phyloP scores from a whole-genome alignment of 495 filamentous ascomycete species.

The Lasiosphaeria ovina region DNA sequence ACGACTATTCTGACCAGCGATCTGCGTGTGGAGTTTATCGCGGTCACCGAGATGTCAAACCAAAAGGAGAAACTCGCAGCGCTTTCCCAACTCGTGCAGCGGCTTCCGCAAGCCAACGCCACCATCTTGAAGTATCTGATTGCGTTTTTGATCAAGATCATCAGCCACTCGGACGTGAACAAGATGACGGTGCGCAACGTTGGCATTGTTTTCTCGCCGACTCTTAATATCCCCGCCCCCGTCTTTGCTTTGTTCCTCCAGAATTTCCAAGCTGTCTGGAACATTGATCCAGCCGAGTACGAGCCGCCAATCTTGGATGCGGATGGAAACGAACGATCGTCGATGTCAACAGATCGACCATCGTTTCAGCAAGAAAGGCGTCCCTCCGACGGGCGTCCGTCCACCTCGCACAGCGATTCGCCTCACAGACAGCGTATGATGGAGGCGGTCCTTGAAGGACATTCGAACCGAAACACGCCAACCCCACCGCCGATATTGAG shows the following conservation, averaged over 20 bases:
- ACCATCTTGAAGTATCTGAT: conserved; percentile 79
- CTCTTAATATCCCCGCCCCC: conserved; percentile 92
- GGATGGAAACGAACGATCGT: conserved; percentile 24
- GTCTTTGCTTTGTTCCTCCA: conserved; percentile 92
- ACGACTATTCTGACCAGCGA: conserved; percentile 87
- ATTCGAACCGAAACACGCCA: conserved; percentile 39
- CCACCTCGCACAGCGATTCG: conserved; percentile 42
- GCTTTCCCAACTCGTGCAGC: conserved; percentile 81
- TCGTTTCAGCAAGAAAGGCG: conserved; percentile 32
- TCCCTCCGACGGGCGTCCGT: conserved; percentile 36
- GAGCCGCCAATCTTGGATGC: conserved; percentile 38
- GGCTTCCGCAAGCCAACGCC: conserved; percentile 75
- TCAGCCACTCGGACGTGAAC: conserved; percentile 85
- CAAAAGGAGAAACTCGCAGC: conserved; percentile 73
- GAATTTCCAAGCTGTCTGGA: conserved; percentile 85
- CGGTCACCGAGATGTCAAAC: conserved; percentile 77
- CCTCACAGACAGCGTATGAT: conserved; percentile 46
- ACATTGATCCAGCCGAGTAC: conserved; percentile 61
- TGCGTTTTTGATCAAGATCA: conserved; percentile 81
- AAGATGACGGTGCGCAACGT: conserved; percentile 99
- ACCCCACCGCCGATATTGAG: conserved; percentile 40
- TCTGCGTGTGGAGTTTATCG: conserved; percentile 83
- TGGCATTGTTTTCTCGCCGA: conserved; percentile 98
- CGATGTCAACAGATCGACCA: conserved; percentile 26
- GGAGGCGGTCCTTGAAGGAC: conserved; percentile 35